Conservation (phyloP, 441 rosid species). For the Aquilaria agallochum region DNA sequence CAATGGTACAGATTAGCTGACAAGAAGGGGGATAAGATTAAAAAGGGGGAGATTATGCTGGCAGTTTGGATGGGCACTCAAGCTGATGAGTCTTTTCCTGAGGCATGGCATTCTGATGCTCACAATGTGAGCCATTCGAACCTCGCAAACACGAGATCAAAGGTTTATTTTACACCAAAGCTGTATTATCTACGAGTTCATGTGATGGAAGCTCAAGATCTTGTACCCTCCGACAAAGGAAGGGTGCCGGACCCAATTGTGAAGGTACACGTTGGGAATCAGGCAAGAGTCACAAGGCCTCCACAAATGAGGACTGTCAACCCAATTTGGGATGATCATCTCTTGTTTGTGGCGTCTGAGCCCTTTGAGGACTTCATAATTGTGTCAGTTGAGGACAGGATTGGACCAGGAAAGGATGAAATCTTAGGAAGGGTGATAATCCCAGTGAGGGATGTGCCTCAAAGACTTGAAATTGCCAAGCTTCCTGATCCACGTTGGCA, state of each 20-base stretch:
- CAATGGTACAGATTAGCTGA: constrained; percentile 59
- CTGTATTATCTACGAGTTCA: constrained; percentile 54
- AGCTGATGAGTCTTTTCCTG: constrained; percentile 65
- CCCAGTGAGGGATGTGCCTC: constrained; percentile 33
- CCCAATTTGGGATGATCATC: constrained; percentile 53
- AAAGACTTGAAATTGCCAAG: constrained; percentile 45
- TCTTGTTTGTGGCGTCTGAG: constrained; percentile 60
- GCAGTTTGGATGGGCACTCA: constrained; percentile 76
- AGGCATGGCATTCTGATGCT: constrained; percentile 77
- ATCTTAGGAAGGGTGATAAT: constrained; percentile 36
- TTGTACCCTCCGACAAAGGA: constrained; percentile 50
- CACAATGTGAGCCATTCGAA: constrained; percentile 59
- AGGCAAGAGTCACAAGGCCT: constrained; percentile 38
- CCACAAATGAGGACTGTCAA: constrained; percentile 25
- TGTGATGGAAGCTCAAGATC: constrained; percentile 56
- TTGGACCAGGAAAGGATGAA: constrained; percentile 54
- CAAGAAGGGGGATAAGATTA: constrained; percentile 41
- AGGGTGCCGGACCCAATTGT: constrained; percentile 40
- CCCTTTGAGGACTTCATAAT: constrained; percentile 56
- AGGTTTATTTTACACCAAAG: constrained; percentile 69
- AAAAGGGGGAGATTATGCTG: constrained; percentile 59
- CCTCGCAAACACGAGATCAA: constrained; percentile 48
- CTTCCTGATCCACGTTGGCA: constrained; percentile 51
- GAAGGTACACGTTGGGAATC: constrained; percentile 42
- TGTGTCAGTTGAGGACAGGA: constrained; percentile 46